Conservation (phyloP, 2,329 filamentous ascomycete genomes). For the Epichloe elymi region DNA sequence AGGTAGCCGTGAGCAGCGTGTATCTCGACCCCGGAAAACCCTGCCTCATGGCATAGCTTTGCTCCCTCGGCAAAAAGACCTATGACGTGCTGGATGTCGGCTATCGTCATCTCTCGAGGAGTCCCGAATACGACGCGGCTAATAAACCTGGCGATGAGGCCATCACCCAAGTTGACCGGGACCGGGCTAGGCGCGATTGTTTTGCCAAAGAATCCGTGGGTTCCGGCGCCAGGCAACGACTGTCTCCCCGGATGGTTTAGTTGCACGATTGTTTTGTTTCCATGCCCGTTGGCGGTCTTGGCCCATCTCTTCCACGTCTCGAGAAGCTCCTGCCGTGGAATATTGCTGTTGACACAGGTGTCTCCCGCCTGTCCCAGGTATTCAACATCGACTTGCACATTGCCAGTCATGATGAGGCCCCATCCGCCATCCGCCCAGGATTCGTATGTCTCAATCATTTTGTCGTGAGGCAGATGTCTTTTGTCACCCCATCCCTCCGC, state of each 20-base stretch:
- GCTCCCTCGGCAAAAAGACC: slow-evolving; percentile 40
- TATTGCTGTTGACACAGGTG: slow-evolving; percentile 17
- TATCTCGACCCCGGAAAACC: slow-evolving; percentile 31
- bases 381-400: slow-evolving; percentile 28
- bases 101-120: slow-evolving; percentile 40
- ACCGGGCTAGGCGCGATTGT: slow-evolving; percentile 31
- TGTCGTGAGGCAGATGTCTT: slow-evolving; percentile 29
- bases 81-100: slow-evolving; percentile 41
- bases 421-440: slow-evolving; percentile 41
- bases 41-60: slow-evolving; percentile 30
- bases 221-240: slow-evolving; percentile 25
- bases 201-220: slow-evolving; percentile 22
- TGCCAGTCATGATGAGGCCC: slow-evolving; percentile 39
- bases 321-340: slow-evolving; percentile 16
- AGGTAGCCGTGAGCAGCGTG: slow-evolving; percentile 45
- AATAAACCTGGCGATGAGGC: slow-evolving; percentile 20
- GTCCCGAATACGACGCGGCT: slow-evolving; percentile 32
- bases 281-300: slow-evolving; percentile 14
- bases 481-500: slow-evolving; percentile 29
- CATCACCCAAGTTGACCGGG: slow-evolving; percentile 26
- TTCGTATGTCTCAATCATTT: slow-evolving; percentile 32
- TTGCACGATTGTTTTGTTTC: slow-evolving; percentile 29
- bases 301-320: slow-evolving; percentile 27
- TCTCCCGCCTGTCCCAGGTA: slow-evolving; percentile 25
- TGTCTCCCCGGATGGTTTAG: slow-evolving; percentile 37